Evolutionary conservation across 805 yeast genomes (phyloP).

Genomic region (Hanseniaspora valbyensis): DNA sequence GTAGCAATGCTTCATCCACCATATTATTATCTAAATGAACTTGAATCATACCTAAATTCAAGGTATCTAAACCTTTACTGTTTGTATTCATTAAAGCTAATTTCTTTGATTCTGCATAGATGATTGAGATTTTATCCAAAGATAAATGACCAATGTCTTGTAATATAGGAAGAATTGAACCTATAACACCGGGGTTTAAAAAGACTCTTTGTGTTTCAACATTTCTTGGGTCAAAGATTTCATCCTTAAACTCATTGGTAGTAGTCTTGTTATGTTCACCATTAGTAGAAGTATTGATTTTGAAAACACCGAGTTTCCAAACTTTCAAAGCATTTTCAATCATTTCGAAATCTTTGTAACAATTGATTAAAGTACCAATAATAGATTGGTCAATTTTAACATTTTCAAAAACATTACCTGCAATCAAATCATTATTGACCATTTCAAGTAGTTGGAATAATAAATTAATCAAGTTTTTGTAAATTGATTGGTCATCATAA

Average conservation of each 20-base stretch:
- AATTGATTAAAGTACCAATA: constrained; percentile 46
- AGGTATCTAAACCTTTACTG: constrained; percentile 26
- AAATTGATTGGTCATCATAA: constrained; percentile 48
- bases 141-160: constrained; percentile 45
- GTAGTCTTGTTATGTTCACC: constrained; percentile 30
- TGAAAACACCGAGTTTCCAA: constrained; percentile 55
- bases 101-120: constrained; percentile 39
- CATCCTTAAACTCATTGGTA: constrained; percentile 17
- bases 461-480: constrained; percentile 41
- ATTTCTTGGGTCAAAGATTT: constrained; percentile 21
- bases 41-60: constrained; percentile 62
- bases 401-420: neutral
- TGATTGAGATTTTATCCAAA: constrained; percentile 48
- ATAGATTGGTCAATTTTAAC: constrained; percentile 42
- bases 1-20: constrained; percentile 51
- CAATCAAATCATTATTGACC: constrained; percentile 39
- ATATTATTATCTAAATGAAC: constrained; percentile 57
- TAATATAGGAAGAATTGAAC: constrained; percentile 56
- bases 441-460: constrained; percentile 42
- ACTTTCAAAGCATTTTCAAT: constrained; percentile 53
- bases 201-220: constrained; percentile 26
- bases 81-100: constrained; percentile 27
- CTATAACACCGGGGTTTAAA: constrained; percentile 55
- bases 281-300: constrained; percentile 28
- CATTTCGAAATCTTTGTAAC: constrained; percentile 49